Percentiles rank a stretch among this genome's conserved stretches.
Evolutionary conservation across 2,329 filamentous ascomycete species (phyloP).

Genomic region (Colletotrichum sp.): DNA sequence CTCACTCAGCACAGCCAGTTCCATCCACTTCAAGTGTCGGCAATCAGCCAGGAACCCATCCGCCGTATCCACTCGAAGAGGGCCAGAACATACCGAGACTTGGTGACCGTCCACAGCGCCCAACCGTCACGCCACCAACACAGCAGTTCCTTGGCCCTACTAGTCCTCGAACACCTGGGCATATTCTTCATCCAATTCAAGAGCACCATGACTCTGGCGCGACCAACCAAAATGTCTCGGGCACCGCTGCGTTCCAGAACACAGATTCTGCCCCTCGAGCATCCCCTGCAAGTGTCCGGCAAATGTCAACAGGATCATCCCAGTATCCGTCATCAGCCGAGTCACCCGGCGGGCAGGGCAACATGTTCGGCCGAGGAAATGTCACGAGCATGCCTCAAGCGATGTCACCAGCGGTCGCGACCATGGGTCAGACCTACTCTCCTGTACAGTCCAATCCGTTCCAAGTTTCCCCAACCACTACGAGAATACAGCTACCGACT

Average conservation of each 20-base stretch:
- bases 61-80: neutral
- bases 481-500: neutral
- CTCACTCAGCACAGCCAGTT: neutral
- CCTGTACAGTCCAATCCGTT: neutral
- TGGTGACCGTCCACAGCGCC: conserved; percentile 1
- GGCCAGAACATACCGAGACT: neutral
- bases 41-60: neutral
- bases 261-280: neutral
- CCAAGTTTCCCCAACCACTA: neutral
- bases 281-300: neutral
- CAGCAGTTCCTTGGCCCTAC: neutral
- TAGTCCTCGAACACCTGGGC: conserved; percentile 8
- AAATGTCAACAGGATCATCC: neutral
- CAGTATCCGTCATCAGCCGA: conserved; percentile 2
- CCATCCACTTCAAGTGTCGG: neutral
- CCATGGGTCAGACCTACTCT: neutral
- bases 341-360: neutral
- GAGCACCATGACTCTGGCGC: conserved; percentile 9
- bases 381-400: neutral
- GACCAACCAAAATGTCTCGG: neutral
- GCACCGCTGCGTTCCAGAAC: neutral
- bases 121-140: neutral
- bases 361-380: neutral
- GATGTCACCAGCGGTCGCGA: neutral
- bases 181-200: conserved; percentile 21